Percentiles rank a stretch among this genome's conserved stretches.
Conservation (phyloP, 78 protist species). For the Acrasis kona region DNA sequence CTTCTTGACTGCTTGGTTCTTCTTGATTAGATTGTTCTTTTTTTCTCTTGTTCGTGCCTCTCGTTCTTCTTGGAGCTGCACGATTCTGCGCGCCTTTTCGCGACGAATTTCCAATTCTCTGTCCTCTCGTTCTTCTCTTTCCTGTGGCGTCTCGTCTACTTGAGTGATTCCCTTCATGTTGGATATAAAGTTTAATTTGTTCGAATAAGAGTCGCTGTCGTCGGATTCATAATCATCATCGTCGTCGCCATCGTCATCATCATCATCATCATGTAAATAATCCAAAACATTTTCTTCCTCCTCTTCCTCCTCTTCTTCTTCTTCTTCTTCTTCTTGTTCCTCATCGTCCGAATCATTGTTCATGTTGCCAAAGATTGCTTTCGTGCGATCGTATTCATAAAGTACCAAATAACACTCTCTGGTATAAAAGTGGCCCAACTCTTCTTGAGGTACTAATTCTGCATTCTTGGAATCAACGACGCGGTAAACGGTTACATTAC, state of each 20-base stretch:
- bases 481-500: too few relatives aligned
- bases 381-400: not conserved
- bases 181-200: not conserved
- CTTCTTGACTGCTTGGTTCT: not conserved
- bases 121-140: not conserved
- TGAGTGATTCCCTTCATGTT: not conserved
- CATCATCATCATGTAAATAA: not conserved
- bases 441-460: too few relatives aligned
- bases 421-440: not conserved
- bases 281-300: not conserved
- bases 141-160: not conserved
- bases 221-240: not conserved
- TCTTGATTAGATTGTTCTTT: too few relatives aligned
- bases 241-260: not conserved
- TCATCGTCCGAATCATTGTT: not conserved
- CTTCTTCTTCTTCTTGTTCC: not conserved
- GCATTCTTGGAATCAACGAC: too few relatives aligned
- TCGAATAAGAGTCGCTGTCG: not conserved
- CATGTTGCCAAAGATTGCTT: too few relatives aligned
- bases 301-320: conserved; percentile 14
- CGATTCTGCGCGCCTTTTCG: not conserved
- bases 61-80: too few relatives aligned
- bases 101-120: not conserved
- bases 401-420: not conserved
- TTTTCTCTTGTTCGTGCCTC: too few relatives aligned